These are phyloP conservation scores for Linnemannia hyalina DNA, from an alignment of 192 early-diverging fungal genomes.

Conservation along the genomic window DNA sequence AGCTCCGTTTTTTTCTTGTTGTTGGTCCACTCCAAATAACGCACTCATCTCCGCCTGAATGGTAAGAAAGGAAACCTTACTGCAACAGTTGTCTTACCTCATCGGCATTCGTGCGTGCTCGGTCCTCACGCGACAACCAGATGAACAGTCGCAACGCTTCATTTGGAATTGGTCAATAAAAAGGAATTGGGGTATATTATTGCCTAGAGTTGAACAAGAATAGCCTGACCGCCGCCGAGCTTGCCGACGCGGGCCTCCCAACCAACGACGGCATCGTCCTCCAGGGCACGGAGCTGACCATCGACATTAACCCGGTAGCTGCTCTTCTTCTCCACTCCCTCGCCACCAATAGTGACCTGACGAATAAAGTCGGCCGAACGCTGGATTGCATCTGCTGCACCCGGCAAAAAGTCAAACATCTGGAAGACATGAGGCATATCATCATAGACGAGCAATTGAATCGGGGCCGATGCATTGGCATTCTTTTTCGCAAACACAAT, in stretches of 20 bases:
- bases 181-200: neutral
- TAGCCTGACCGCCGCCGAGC: constrained; percentile 35
- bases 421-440: constrained; percentile 68
- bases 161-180: neutral
- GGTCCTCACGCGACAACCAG: neutral
- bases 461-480: constrained; percentile 9
- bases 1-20: neutral
- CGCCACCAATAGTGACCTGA: constrained; percentile 9
- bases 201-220: constrained; percentile 7
- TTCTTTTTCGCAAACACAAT: constrained; percentile 61
- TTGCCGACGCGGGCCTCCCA: constrained; percentile 45
- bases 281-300: constrained; percentile 23
- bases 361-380: constrained; percentile 39
- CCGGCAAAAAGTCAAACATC: constrained; percentile 41
- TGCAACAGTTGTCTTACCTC: neutral
- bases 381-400: constrained; percentile 24
- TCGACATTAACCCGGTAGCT: constrained; percentile 22
- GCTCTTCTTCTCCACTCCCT: constrained; percentile 12
- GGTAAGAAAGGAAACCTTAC: neutral
- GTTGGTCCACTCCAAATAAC: neutral
- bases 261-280: constrained; percentile 28
- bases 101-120: neutral
- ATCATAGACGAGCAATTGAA: constrained; percentile 61
- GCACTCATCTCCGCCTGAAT: neutral
- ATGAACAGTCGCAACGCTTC: neutral